Evolutionary conservation across 164 flowering plant genomes (phyloP).

Genomic region (Aristolochia fimbriata): DNA sequence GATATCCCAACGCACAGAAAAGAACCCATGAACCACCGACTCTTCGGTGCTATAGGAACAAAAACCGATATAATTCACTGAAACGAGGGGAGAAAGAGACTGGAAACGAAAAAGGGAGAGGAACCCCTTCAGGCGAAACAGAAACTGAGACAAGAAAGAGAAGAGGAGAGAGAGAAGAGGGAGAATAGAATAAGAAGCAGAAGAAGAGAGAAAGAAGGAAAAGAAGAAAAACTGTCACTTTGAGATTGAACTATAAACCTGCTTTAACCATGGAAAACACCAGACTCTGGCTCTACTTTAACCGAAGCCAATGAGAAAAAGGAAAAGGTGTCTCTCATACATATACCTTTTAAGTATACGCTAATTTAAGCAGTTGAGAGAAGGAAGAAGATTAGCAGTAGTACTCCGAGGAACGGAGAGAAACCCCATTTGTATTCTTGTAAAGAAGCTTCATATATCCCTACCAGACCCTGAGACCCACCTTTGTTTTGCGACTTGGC

Average conservation of each 20-base stretch:
- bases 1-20: too few relatives aligned
- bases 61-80: conserved; percentile 1
- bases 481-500: conserved; percentile 24
- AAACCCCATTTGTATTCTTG: not conserved
- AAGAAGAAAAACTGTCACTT: conserved; percentile 34
- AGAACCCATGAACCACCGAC: not conserved
- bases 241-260: conserved; percentile 36
- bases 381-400: conserved; percentile 2
- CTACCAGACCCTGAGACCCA: conserved; percentile 6
- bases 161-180: not conserved
- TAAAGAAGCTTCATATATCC: conserved; percentile 1
- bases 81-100: conserved; percentile 14
- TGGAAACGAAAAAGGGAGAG: not conserved
- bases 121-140: not conserved
- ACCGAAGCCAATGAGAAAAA: conserved; percentile 55
- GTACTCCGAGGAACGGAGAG: not conserved
- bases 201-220: conserved; percentile 15
- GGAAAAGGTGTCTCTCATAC: conserved; percentile 33
- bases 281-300: conserved; percentile 57
- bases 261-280: conserved; percentile 48
- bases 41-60: not conserved
- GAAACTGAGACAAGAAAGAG: conserved; percentile 1
- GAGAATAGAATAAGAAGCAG: conserved; percentile 8
- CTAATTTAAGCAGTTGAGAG: conserved; percentile 28
- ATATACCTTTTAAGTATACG: conserved; percentile 28